A percentile compares a stretch with the other conserved stretches of the same genome.
Evolutionary conservation across 495 filamentous ascomycete species (phyloP).

Genomic region (Corynascus novoguineensis): DNA sequence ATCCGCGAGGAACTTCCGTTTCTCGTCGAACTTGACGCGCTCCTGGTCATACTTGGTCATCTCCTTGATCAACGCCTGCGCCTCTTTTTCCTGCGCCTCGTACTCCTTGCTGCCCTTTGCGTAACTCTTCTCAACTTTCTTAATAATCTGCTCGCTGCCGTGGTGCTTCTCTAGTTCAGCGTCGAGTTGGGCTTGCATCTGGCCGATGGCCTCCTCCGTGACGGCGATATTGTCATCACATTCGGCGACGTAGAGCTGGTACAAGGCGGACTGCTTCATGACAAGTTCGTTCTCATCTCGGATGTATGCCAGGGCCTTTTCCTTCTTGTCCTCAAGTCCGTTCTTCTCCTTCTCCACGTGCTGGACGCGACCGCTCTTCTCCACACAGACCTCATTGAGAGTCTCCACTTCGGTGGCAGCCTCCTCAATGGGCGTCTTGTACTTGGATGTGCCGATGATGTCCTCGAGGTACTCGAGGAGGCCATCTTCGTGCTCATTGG

Average conservation of each 20-base stretch:
- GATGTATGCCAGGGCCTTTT: slow-evolving; percentile 84
- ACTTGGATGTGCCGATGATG: slow-evolving; percentile 97
- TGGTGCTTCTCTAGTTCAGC: slow-evolving; percentile 86
- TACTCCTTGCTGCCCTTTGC: slow-evolving; percentile 74
- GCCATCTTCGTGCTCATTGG: slow-evolving; percentile 90
- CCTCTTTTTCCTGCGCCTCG: slow-evolving; percentile 74
- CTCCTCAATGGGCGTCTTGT: slow-evolving; percentile 95
- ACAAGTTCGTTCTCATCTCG: slow-evolving; percentile 89
- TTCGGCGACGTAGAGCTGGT: slow-evolving; percentile 83
- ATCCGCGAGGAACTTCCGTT: slow-evolving; percentile 80
- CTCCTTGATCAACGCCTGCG: slow-evolving; percentile 76
- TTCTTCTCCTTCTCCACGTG: slow-evolving; percentile 98
- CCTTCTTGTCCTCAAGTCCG: slow-evolving; percentile 87
- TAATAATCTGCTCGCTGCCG: slow-evolving; percentile 88
- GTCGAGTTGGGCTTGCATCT: slow-evolving; percentile 85
- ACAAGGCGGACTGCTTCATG: slow-evolving; percentile 80
- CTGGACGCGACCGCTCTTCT: slow-evolving; percentile 90
- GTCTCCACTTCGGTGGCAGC: slow-evolving; percentile 80
- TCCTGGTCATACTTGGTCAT: slow-evolving; percentile 92
- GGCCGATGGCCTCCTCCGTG: slow-evolving; percentile 79
- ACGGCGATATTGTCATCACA: slow-evolving; percentile 83
- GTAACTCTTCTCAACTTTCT: slow-evolving; percentile 78
- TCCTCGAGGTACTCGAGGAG: slow-evolving; percentile 96
- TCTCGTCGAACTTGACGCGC: slow-evolving; percentile 93
- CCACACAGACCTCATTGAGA: slow-evolving; percentile 87